Percentiles rank a stretch among this genome's conserved stretches.
These are phyloP conservation scores for Eimeria nieschulzi DNA, from an alignment of 169 alveolate species.

Conservation along the genomic window DNA sequence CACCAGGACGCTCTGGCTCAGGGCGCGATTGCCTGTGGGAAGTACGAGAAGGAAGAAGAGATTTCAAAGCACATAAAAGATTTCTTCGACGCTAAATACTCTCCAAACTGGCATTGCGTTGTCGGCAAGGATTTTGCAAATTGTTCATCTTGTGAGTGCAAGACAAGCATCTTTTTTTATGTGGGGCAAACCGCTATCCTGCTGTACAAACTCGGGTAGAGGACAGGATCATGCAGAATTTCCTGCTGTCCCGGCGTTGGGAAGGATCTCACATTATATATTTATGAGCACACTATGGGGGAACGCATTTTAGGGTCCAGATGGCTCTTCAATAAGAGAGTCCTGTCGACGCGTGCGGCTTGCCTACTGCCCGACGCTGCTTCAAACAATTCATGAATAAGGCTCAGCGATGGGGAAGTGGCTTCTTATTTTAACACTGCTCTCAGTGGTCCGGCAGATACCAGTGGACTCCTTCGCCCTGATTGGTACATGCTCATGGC, in stretches of 20 bases:
- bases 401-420: conserved; percentile 10
- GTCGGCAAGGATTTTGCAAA: conserved; percentile 94
- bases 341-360: neutral
- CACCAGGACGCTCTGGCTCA: conserved; percentile 76
- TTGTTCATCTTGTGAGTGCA: conserved; percentile 88
- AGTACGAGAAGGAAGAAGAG: conserved; percentile 86
- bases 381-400: neutral
- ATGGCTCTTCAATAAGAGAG: conserved; percentile 27
- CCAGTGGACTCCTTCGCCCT: conserved; percentile 3
- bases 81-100: conserved; percentile 89
- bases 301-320: neutral
- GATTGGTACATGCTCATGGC: conserved; percentile 4
- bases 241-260: neutral
- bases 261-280: neutral
- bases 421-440: conserved; percentile 3
- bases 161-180: conserved; percentile 90
- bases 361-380: neutral
- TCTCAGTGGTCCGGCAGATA: neutral
- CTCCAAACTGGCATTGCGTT: conserved; percentile 94
- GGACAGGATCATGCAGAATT: neutral
- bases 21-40: conserved; percentile 71
- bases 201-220: conserved; percentile 70
- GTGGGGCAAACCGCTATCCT: conserved; percentile 91
- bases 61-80: conserved; percentile 87
- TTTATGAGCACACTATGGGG: neutral